Evolutionary conservation across 306 rosid species (phyloP).

Genomic region (Urtica urens): DNA sequence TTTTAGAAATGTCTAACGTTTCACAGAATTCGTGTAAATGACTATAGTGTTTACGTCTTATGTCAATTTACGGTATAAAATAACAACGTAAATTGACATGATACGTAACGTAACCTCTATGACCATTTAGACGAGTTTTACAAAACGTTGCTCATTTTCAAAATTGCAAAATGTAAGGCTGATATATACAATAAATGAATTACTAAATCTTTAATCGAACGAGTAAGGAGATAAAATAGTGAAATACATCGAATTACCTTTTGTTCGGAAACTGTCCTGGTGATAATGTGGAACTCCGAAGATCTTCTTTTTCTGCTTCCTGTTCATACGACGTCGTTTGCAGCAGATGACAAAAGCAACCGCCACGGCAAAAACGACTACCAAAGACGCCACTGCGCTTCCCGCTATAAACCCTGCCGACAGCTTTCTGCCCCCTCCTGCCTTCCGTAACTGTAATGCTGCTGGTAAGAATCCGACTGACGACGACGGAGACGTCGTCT

Average conservation of each 20-base stretch:
- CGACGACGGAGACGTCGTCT: constrained; percentile 6
- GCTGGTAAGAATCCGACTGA: constrained; percentile 16
- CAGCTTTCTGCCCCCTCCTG: constrained; percentile 6
- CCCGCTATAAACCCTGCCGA: constrained; percentile 23
- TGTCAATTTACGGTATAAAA: too few relatives aligned
- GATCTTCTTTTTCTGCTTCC: constrained; percentile 16
- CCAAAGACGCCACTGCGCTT: constrained; percentile 13
- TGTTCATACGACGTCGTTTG: constrained; percentile 19
- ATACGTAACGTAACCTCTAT: too few relatives aligned
- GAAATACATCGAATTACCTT: constrained; percentile 21
- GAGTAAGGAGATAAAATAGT: neutral
- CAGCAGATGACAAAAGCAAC: neutral
- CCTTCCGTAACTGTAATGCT: constrained; percentile 22
- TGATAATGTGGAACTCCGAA: neutral
- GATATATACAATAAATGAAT: too few relatives aligned
- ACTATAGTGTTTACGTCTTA: too few relatives aligned
- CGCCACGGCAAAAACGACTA: constrained; percentile 13
- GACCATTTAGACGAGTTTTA: too few relatives aligned
- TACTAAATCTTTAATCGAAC: too few relatives aligned
- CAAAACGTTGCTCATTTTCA: too few relatives aligned
- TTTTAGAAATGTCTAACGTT: too few relatives aligned
- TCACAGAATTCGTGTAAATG: too few relatives aligned
- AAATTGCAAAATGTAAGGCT: too few relatives aligned
- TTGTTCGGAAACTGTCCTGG: constrained; percentile 5
- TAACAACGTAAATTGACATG: too few relatives aligned